Base-by-base conservation (phyloP, 768 basidiomycete species). In the Rhodotorula taiwanensis region DNA sequence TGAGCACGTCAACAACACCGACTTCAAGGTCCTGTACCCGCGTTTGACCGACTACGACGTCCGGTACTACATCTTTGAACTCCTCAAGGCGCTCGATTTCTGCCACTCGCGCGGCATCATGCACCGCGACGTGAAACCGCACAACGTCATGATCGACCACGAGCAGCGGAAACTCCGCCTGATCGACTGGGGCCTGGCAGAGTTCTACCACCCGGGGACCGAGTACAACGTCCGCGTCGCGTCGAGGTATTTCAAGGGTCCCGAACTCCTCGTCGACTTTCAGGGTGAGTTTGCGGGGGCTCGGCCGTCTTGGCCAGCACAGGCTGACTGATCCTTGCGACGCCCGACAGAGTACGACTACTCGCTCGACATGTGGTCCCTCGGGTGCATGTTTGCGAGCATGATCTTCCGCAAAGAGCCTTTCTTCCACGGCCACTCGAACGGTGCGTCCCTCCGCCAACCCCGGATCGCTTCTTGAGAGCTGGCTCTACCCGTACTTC, bases 331-430 rank as follows among this genome's bases (percentile, higher is more conserved):
- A 45, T 27, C n/a, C n/a, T n/a, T n/a, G n/a, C n/a, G n/a, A n/a
- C n/a, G n/a, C n/a, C n/a, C n/a, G n/a, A n/a, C 36, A 61, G 50
- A 66, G 33, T 66, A 70, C 61, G 69, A 70, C 52, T 69, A 69
- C 43, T 55, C 52, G 28, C 60, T 69, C 44, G 67, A 69, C 51
- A 64, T 71, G 50, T 71, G 70, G 70, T 58, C 55, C 30, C 49
- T 71, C 27, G 70, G 70, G 4, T 71, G 70, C 42, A 71, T 58
- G 44, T 61, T 71, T 15, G 70, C 60, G 14, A 52, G 59, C 23
- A 69, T 71, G 64, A 71, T 71, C 55, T 69, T 71, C 42, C 59
- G 64, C 33, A 59, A 63, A n/a, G 70, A 71, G 33, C 70, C 70
- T 1, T 42, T 71, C 47, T 69, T 71, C 52, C 70, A 63, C 55